Percentiles rank a stretch among this genome's conserved stretches.
phyloP scores from a whole-genome alignment of 108 stramenopile genomes.

The Nitzschia sp. region DNA sequence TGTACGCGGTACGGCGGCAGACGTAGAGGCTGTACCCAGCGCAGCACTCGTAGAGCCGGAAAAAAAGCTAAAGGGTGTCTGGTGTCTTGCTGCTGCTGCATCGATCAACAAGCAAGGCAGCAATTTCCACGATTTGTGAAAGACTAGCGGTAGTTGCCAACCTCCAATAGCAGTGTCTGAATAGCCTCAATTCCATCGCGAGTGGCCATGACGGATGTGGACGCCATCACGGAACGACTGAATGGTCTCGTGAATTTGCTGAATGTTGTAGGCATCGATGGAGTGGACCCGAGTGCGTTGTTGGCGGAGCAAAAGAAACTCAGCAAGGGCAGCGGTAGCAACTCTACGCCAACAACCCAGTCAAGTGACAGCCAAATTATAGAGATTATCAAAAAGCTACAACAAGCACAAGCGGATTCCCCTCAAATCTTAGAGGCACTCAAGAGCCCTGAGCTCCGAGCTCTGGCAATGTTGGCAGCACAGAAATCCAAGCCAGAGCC shows the following conservation, averaged over 20 bases:
- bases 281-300: constrained; percentile 24
- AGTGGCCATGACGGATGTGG: constrained; percentile 37
- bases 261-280: constrained; percentile 42
- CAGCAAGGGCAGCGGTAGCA: background rate
- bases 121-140: no score
- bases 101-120: no score
- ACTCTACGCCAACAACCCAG: constrained; percentile 5
- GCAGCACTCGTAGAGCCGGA: no score
- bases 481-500: constrained; percentile 17
- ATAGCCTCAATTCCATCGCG: background rate
- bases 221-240: constrained; percentile 42
- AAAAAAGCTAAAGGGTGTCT: no score
- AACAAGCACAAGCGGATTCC: constrained; percentile 43
- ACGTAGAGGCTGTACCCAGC: no score
- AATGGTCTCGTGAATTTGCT: constrained; percentile 47
- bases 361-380: constrained; percentile 48
- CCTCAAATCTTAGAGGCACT: constrained; percentile 50
- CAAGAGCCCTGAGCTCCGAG: constrained; percentile 33
- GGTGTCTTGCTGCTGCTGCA: no score
- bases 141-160: background rate
- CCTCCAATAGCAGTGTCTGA: background rate
- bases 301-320: constrained; percentile 25
- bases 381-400: constrained; percentile 46
- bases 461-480: constrained; percentile 33
- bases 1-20: no score